Conservation (phyloP, 2,329 filamentous ascomycete genomes). For the Cercospora sp. region DNA sequence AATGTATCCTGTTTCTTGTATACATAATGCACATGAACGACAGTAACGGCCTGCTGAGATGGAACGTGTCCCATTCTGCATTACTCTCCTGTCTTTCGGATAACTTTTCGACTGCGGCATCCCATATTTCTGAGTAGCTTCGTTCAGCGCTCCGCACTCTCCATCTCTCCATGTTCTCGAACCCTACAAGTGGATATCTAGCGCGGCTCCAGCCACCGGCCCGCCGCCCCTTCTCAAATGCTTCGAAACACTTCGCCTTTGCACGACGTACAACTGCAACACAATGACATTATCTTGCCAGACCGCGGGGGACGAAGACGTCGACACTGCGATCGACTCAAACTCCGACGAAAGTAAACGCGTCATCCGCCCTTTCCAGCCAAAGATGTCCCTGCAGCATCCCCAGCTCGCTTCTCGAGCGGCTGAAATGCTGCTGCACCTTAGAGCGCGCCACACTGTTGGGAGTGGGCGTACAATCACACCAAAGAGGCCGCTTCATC, state of each 20-base stretch:
- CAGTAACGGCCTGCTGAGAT: slow-evolving; percentile 2
- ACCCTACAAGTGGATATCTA: neutral
- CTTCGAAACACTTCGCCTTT: neutral
- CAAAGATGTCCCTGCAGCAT: neutral
- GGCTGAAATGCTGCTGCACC: neutral
- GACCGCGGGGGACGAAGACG: neutral
- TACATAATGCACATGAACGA: slow-evolving; percentile 7
- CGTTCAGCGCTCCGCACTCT: neutral
- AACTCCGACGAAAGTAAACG: neutral
- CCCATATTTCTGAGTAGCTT: neutral
- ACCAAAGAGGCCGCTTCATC: neutral
- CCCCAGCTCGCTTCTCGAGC: neutral
- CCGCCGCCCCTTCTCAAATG: neutral
- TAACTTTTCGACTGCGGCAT: neutral
- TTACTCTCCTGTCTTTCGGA: neutral
- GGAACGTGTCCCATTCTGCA: neutral
- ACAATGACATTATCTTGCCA: neutral
- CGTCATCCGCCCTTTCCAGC: neutral
- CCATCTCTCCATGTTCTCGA: neutral
- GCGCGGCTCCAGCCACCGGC: neutral
- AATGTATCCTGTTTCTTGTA: neutral
- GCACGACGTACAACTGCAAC: neutral
- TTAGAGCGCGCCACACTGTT: neutral
- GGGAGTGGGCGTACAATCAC: neutral
- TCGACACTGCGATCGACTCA: neutral